Evolutionary conservation across 2,329 filamentous ascomycete genomes (phyloP).

Genomic region (Dissoconium aciculare): DNA sequence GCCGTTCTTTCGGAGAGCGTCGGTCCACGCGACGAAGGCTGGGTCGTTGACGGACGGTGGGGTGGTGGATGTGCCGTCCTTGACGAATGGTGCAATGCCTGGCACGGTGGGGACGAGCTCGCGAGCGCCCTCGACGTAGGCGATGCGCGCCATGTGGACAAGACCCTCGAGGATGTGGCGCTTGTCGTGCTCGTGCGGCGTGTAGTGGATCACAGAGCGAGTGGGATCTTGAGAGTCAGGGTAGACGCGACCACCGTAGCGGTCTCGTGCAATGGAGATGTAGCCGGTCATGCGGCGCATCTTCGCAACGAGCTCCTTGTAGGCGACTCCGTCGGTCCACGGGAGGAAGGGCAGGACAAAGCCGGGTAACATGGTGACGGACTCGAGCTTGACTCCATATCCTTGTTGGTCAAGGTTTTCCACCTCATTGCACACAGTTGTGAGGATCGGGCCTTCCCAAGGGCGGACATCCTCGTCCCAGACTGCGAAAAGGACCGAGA

Average conservation of each 20-base stretch:
- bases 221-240: constrained; percentile 49
- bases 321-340: constrained; percentile 54
- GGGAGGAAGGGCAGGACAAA: constrained; percentile 46
- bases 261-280: constrained; percentile 61
- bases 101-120: constrained; percentile 58
- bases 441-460: constrained; percentile 61
- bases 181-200: constrained; percentile 54
- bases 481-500: constrained; percentile 39
- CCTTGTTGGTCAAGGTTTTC: constrained; percentile 68
- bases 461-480: constrained; percentile 53
- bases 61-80: constrained; percentile 16
- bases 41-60: constrained; percentile 37
- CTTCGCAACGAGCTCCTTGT: constrained; percentile 55
- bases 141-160: constrained; percentile 57
- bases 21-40: constrained; percentile 47
- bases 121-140: constrained; percentile 62
- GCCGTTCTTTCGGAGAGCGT: constrained; percentile 34
- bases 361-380: constrained; percentile 58
- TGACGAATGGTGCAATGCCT: constrained; percentile 49
- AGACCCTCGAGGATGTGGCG: constrained; percentile 57
- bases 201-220: constrained; percentile 53
- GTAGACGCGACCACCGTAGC: constrained; percentile 59
- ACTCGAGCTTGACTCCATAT: constrained; percentile 72
- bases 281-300: constrained; percentile 55
- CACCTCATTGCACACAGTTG: constrained; percentile 59